Evolutionary conservation across 1,284 basidiomycete genomes (phyloP).

Genomic region (Moniliella sp.): DNA sequence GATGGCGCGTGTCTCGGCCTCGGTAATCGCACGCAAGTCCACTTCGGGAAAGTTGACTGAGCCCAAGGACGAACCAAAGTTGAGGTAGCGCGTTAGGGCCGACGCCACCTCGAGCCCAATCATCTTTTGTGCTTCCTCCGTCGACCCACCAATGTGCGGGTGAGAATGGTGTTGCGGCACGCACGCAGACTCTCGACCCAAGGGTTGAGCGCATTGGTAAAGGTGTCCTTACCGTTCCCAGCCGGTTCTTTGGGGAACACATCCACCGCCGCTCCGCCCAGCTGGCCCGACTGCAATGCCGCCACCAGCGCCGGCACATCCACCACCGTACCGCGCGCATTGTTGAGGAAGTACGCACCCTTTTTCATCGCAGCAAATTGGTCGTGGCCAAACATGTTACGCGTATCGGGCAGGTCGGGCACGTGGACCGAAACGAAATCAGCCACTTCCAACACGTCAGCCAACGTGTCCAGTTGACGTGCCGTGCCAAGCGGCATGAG

Average conservation of each 20-base stretch:
- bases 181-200: constrained; percentile 38
- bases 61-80: constrained; percentile 64
- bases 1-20: constrained; percentile 52
- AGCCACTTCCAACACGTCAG: constrained; percentile 51
- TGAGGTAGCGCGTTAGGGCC: constrained; percentile 69
- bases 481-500: constrained; percentile 95
- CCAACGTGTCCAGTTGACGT: constrained; percentile 61
- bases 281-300: constrained; percentile 58
- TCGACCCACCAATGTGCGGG: constrained; percentile 88
- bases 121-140: constrained; percentile 91
- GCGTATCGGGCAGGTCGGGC: constrained; percentile 85
- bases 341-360: constrained; percentile 89
- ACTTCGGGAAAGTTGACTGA: constrained; percentile 99
- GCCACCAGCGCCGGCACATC: constrained; percentile 74
- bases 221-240: constrained; percentile 55
- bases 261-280: constrained; percentile 74
- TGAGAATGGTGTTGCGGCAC: constrained; percentile 25
- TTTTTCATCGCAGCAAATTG: constrained; percentile 80
- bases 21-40: constrained; percentile 63
- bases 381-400: constrained; percentile 62
- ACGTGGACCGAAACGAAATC: constrained; percentile 94
- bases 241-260: constrained; percentile 79
- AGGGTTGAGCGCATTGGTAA: constrained; percentile 48
- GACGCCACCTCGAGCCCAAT: constrained; percentile 85
- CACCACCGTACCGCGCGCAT: constrained; percentile 80